phyloP scores from a whole-genome alignment of 805 yeast species.

The Ogataea saltuana region DNA sequence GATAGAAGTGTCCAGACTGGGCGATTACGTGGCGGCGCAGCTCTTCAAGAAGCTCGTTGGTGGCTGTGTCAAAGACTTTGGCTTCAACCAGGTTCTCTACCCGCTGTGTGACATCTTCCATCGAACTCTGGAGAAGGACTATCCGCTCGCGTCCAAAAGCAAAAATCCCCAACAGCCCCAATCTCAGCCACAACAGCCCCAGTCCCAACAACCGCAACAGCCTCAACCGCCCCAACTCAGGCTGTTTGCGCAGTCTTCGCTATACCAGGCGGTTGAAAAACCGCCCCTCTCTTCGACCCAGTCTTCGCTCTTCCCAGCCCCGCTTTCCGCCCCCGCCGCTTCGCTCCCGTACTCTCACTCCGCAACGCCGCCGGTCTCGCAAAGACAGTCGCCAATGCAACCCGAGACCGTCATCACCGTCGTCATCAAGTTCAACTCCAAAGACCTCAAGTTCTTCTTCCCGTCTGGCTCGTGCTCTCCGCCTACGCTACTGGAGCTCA shows the following conservation, averaged over 20 bases:
- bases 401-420: conserved; percentile 38
- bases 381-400: conserved; percentile 13
- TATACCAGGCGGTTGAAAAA: too few relatives aligned
- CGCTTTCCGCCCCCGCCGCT: conserved; percentile 5
- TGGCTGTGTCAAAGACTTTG: conserved; percentile 74
- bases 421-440: conserved; percentile 51
- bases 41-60: conserved; percentile 63
- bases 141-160: conserved; percentile 57
- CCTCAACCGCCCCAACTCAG: conserved; percentile 10
- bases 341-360: conserved; percentile 7
- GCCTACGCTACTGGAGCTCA: conserved; percentile 76
- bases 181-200: background rate
- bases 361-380: conserved; percentile 11
- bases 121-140: conserved; percentile 58
- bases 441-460: conserved; percentile 63
- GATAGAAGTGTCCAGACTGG: conserved; percentile 37
- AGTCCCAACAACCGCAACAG: too few relatives aligned
- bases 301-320: conserved; percentile 7
- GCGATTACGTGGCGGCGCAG: conserved; percentile 53
- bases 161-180: background rate
- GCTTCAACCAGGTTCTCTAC: conserved; percentile 67
- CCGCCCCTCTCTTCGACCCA: conserved; percentile 16
- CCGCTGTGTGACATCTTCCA: conserved; percentile 71
- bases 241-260: conserved; percentile 2
- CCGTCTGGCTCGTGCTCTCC: conserved; percentile 68